Conservation (phyloP, 2,329 filamentous ascomycete species). For the Hymenoscyphus infarciens region DNA sequence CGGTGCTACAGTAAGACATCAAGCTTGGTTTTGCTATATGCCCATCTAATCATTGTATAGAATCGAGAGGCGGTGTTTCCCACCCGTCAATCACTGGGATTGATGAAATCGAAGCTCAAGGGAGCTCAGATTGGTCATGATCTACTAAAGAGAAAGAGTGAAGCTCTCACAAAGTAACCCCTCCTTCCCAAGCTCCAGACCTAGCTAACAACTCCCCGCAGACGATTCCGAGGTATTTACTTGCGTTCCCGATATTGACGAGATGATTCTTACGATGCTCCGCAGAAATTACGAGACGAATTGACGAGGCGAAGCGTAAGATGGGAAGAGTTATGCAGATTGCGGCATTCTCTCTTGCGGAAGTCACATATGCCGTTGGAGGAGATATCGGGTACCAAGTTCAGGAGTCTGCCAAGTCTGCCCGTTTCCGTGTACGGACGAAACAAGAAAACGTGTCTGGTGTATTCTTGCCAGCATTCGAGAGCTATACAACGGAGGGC, state of each 20-base stretch:
- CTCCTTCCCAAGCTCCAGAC: constrained; percentile 10
- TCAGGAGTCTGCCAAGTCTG: constrained; percentile 90
- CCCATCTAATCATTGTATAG: constrained; percentile 45
- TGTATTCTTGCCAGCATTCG: constrained; percentile 89
- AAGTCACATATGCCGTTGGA: constrained; percentile 95
- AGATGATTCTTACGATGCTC: neutral
- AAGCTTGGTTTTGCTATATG: constrained; percentile 12
- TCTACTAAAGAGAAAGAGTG: constrained; percentile 94
- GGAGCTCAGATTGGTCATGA: constrained; percentile 88
- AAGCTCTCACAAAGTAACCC: constrained; percentile 87
- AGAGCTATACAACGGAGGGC: constrained; percentile 83
- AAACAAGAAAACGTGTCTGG: constrained; percentile 99
- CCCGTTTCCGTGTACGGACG: constrained; percentile 86
- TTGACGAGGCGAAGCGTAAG: constrained; percentile 98
- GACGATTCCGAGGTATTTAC: constrained; percentile 78
- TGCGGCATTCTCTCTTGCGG: constrained; percentile 92
- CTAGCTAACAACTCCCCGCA: constrained; percentile 39
- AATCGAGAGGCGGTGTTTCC: constrained; percentile 96
- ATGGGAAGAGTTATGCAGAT: constrained; percentile 99
- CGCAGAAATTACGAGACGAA: constrained; percentile 90
- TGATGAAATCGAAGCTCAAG: constrained; percentile 99
- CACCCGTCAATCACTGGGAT: constrained; percentile 90
- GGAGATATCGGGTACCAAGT: constrained; percentile 96
- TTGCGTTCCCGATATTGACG: neutral
- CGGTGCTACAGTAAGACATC: constrained; percentile 45